Evolutionary conservation across 768 basidiomycete genomes (phyloP).

Genomic region (Kondoa subrosea): DNA sequence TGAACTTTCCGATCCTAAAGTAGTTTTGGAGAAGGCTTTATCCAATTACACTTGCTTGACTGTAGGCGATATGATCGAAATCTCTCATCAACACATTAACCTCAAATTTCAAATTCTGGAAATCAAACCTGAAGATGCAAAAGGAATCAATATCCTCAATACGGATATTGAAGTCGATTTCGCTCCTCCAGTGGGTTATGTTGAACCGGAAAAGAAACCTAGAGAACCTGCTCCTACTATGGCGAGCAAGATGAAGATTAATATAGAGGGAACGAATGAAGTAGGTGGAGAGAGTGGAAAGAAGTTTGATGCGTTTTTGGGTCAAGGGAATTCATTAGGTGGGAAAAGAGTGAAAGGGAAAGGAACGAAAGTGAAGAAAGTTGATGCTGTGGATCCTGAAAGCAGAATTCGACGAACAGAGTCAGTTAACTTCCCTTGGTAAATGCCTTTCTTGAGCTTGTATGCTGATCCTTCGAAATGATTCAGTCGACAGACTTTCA

Average conservation of each 20-base stretch:
- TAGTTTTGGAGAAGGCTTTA: slow-evolving; percentile 91
- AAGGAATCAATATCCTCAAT: slow-evolving; percentile 76
- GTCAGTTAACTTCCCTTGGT: slow-evolving; percentile 39
- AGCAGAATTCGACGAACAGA: slow-evolving; percentile 84
- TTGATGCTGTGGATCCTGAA: slow-evolving; percentile 56
- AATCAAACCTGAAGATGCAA: slow-evolving; percentile 40
- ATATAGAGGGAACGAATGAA: slow-evolving; percentile 34
- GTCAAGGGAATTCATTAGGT: slow-evolving; percentile 72
- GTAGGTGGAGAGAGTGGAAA: slow-evolving; percentile 2
- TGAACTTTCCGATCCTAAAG: slow-evolving; percentile 92
- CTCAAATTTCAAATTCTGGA: slow-evolving; percentile 96
- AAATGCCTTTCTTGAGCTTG: not conserved
- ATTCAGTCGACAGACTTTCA: slow-evolving; percentile 59
- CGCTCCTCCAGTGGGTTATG: slow-evolving; percentile 64
- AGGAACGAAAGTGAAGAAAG: slow-evolving; percentile 66
- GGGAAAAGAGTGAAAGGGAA: slow-evolving; percentile 92
- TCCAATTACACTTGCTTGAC: slow-evolving; percentile 83
- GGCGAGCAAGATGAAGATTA: slow-evolving; percentile 93
- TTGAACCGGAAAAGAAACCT: slow-evolving; percentile 60
- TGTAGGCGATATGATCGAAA: slow-evolving; percentile 93
- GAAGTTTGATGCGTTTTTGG: slow-evolving; percentile 72
- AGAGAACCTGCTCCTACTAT: slow-evolving; percentile 70
- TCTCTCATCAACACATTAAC: slow-evolving; percentile 85
- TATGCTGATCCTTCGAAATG: not conserved
- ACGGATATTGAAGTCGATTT: slow-evolving; percentile 98